Base-by-base conservation (phyloP, 306 rosid genomes). In the Gastrolobium bilobum region DNA sequence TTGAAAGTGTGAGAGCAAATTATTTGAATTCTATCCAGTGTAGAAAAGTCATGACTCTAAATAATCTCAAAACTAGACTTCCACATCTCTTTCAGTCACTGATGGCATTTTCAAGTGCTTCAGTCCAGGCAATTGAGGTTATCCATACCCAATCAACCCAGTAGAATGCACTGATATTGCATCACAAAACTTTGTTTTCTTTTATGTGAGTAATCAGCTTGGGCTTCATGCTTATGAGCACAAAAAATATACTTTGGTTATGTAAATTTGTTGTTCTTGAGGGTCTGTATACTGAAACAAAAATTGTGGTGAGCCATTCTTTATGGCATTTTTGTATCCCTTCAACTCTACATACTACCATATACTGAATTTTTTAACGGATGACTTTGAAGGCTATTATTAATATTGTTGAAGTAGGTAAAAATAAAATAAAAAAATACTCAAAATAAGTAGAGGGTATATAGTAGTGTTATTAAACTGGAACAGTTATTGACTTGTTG, bases 61-160 rank as follows among this genome's bases (percentile, higher is more conserved):
- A 83, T 48, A 76, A 76, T 62, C 90, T 93, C 79, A 88, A 84
- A 87, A 85, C 79, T 39, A 74, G 52, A 56, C 99, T 96, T 60
- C 99, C 99, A 15, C 72, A 61, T 9, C 91, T 91, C 54, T 96
- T 96, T 84, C 81, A 80, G 78, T 75, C 89, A 30, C 80, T 96
- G 6, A 63, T 83, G 86, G 85, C 60, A 70, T 96, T 89, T 83
- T 84, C 98, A 31, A 63, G 83, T 77, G 88, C 83, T 79, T 90
- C 84, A 62, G 78, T 81, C 29, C 88, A 86, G 74, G 94, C 88
- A 43, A 67, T 91, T 62, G 96, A 91, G 79, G 75, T 52, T 70
- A 84, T 78, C 70, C 82, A 46, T 43, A 56, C 82, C 78, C 79
- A 33, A 68, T 38, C 50, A 69, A 73, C 39, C 67, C 82, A 64